Base-by-base conservation (phyloP, 2,329 filamentous ascomycete genomes). In the Monosporascus ibericus region DNA sequence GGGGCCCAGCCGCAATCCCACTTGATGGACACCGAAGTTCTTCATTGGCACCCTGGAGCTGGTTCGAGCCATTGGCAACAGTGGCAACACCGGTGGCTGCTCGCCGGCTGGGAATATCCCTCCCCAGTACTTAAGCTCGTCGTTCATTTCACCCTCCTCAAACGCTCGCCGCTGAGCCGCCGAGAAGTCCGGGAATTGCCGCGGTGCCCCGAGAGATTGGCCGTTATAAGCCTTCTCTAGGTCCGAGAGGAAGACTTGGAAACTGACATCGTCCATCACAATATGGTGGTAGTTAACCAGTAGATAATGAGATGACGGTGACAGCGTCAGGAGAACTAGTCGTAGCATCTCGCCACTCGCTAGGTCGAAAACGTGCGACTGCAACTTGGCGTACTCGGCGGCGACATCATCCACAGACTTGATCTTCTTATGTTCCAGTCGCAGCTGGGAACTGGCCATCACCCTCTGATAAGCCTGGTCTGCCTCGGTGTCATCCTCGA, bases 201-300 rank as follows among this genome's bases (percentile, higher is more conserved):
- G 59, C 22, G 52, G 44, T 1, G 30, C 55, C 18, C 44, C 60
- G 7, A 68, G 61, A 3, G 30, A 46, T 17, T 54, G 47, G 14
- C 66, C 63, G 1, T 62, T 63, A 59, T 80, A 80, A 0, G 62
- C 68, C 27, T 65, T 69, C n/a, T 74, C 65, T 3, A 80, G 52
- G 38, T 81, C 76, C 0, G 54, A 27, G 14, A 77, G 51, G 18
- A 81, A 63, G 2, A 79, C 56, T 9, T 73, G 56, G 3, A 70
- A 70, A 44, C 75, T 75, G 38, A 72, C 54, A 1, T 73, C 76
- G 55, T 82, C 79, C 67, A 81, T 70, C 36, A 68, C 63, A 38
- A 81, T 79, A 56, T 80, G 77, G 53, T 80, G 77, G 46, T 67
- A 69, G 1, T 64, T 64, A 5, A 81, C 47, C 0, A 82, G 39